phyloP scores from a whole-genome alignment of 768 basidiomycete genomes.

The Leccinum imitatum region DNA sequence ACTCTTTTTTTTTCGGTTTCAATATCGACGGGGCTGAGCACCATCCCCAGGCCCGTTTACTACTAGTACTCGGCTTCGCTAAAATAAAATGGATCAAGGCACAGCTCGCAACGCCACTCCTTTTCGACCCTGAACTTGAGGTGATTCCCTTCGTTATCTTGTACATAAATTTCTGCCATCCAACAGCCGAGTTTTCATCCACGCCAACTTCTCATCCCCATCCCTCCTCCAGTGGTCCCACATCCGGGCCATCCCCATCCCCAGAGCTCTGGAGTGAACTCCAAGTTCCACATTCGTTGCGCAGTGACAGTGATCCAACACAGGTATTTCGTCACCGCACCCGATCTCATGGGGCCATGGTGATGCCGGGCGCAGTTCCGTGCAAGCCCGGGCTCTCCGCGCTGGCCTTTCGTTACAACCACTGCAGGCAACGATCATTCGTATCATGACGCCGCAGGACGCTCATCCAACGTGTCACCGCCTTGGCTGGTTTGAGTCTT shows the following conservation, averaged over 20 bases:
- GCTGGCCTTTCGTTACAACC: background rate
- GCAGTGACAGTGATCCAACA: background rate
- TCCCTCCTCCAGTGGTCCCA: background rate
- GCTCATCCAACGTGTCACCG: background rate
- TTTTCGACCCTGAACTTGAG: background rate
- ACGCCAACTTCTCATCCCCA: background rate
- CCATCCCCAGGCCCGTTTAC: background rate
- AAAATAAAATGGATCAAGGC: constrained; percentile 9
- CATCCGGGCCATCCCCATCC: background rate
- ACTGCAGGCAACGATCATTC: background rate
- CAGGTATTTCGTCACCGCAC: background rate
- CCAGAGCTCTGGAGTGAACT: background rate
- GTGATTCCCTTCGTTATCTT: background rate
- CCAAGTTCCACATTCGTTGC: background rate
- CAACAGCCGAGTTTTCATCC: background rate
- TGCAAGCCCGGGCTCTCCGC: background rate
- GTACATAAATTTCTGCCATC: background rate
- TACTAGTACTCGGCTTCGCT: background rate
- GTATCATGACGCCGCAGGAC: background rate
- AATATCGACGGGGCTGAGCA: constrained; percentile 18
- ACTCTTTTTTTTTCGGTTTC: constrained; percentile 13
- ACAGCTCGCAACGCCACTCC: constrained; percentile 12
- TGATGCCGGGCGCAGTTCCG: background rate
- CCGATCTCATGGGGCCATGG: background rate
- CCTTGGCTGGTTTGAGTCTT: background rate